A percentile compares a stretch with the other conserved stretches of the same genome.
Evolutionary conservation across 1,284 basidiomycete genomes (phyloP).

Genomic region (Butyriboletus regius): DNA sequence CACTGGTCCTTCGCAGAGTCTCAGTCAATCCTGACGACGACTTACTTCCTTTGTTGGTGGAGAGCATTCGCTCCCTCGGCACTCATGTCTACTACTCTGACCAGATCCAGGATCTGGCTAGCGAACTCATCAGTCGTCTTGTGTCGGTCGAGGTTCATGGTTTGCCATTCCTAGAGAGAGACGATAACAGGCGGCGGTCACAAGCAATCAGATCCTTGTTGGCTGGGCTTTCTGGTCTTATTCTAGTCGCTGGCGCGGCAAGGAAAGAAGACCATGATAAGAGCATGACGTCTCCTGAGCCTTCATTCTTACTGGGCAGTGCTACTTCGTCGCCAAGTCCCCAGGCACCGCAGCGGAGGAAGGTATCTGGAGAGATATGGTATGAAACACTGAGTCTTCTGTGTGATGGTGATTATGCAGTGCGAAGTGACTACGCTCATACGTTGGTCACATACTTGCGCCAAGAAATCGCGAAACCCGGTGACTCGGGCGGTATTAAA

Average conservation of each 20-base stretch:
- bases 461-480: constrained; percentile 62
- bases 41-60: constrained; percentile 65
- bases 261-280: constrained; percentile 33
- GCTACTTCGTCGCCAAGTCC: constrained; percentile 20
- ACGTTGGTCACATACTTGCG: constrained; percentile 67
- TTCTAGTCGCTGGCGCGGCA: constrained; percentile 53
- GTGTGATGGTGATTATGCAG: constrained; percentile 65
- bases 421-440: constrained; percentile 71
- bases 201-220: constrained; percentile 71
- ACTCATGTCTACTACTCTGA: constrained; percentile 93
- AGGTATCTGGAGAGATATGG: constrained; percentile 76
- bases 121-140: constrained; percentile 77
- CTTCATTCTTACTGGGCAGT: constrained; percentile 17
- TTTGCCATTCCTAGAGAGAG: constrained; percentile 41
- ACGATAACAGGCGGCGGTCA: constrained; percentile 44
- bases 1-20: constrained; percentile 67
- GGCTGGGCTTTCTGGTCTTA: constrained; percentile 65
- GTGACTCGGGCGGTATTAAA: constrained; percentile 41
- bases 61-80: constrained; percentile 77
- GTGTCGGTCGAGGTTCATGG: constrained; percentile 62
- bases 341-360: constrained; percentile 54
- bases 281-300: constrained; percentile 18
- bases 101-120: constrained; percentile 88
- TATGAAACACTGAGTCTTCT: constrained; percentile 79
- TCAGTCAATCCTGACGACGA: constrained; percentile 59